A percentile compares a stretch with the other conserved stretches of the same genome.
phyloP scores from a whole-genome alignment of 371 early-diverging fungal species.

The Neoconidiobolus thromboides region DNA sequence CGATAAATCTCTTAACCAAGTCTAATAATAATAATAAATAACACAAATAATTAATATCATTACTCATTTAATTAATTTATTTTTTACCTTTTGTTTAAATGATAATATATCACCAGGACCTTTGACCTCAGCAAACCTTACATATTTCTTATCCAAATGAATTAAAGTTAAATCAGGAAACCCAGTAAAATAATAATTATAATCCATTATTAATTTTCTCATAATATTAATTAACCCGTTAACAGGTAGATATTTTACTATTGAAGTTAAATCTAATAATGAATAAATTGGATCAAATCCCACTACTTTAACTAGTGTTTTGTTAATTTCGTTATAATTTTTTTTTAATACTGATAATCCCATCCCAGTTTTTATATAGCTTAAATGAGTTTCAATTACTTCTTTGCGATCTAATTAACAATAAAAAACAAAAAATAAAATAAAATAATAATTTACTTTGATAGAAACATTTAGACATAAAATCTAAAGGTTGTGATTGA shows the following conservation, averaged over 20 bases:
- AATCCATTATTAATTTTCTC: slow-evolving; percentile 36
- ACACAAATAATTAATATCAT: no score
- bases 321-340: slow-evolving; percentile 6
- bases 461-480: slow-evolving; percentile 45
- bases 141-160: slow-evolving; percentile 27
- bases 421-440: neutral
- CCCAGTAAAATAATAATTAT: slow-evolving; percentile 36
- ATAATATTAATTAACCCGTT: slow-evolving; percentile 29
- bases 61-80: no score
- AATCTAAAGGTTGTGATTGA: slow-evolving; percentile 48
- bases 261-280: slow-evolving; percentile 2
- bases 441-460: slow-evolving; percentile 13
- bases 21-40: no score
- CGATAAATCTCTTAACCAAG: no score
- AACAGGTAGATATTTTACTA: slow-evolving; percentile 33
- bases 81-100: slow-evolving; percentile 34
- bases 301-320: slow-evolving; percentile 1
- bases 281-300: slow-evolving; percentile 7
- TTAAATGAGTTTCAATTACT: slow-evolving; percentile 30
- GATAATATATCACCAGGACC: slow-evolving; percentile 55
- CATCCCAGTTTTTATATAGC: slow-evolving; percentile 16
- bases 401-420: slow-evolving; percentile 18
- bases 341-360: neutral
- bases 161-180: slow-evolving; percentile 49
- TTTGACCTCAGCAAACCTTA: slow-evolving; percentile 56